phyloP scores from a whole-genome alignment of 768 basidiomycete species.

The Dentipellis sp. region DNA sequence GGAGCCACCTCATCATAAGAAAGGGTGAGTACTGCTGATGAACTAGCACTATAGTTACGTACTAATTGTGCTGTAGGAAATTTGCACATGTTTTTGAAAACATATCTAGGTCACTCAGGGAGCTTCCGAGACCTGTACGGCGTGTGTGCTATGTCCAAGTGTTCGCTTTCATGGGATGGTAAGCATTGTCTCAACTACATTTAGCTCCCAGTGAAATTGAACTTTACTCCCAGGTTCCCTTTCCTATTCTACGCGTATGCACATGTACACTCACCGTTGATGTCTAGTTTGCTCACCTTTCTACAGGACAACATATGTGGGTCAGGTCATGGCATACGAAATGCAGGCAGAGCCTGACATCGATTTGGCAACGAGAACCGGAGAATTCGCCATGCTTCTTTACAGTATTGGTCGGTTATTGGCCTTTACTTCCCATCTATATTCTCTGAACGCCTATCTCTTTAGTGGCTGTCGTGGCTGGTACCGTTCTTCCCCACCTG shows the following conservation, averaged over 20 bases:
- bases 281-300: conserved; percentile 1
- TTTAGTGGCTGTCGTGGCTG: conserved; percentile 78
- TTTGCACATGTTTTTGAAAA: conserved; percentile 69
- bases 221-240: conserved; percentile 58
- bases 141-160: conserved; percentile 90
- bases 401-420: conserved; percentile 74
- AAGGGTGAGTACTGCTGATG: conserved; percentile 13
- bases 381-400: conserved; percentile 82
- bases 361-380: conserved; percentile 77
- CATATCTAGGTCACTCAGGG: conserved; percentile 62
- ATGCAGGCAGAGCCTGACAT: conserved; percentile 62
- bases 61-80: conserved; percentile 30
- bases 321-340: conserved; percentile 88
- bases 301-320: conserved; percentile 81
- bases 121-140: conserved; percentile 75
- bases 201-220: not conserved
- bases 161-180: conserved; percentile 97
- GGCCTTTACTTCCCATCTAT: not conserved
- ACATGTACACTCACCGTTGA: not conserved
- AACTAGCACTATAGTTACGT: not conserved
- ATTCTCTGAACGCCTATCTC: conserved; percentile 5
- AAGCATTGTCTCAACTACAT: conserved; percentile 16
- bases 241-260: conserved; percentile 86
- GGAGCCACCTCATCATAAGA: conserved; percentile 30
- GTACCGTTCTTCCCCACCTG: conserved; percentile 72